Percentiles rank a stretch among this genome's conserved stretches.
Evolutionary conservation across 306 rosid species (phyloP).

Genomic region (Mimosa pudica): DNA sequence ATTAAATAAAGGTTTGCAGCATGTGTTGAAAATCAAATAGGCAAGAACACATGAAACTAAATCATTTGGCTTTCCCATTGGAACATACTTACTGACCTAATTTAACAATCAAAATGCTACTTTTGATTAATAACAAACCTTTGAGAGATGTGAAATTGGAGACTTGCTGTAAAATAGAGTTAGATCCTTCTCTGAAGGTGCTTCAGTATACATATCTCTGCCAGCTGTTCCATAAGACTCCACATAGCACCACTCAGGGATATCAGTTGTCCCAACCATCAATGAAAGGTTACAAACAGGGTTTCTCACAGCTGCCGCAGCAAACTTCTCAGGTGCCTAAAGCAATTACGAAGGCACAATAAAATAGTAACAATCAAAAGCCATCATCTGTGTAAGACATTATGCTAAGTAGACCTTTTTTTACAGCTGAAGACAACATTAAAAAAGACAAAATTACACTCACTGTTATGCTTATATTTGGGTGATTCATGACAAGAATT

Average conservation of each 20-base stretch:
- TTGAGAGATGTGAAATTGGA: conserved; percentile 78
- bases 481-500: neutral
- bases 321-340: conserved; percentile 93
- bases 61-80: neutral
- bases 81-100: neutral
- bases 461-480: neutral
- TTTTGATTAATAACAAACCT: conserved; percentile 50
- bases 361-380: conserved; percentile 14
- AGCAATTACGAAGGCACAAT: conserved; percentile 35
- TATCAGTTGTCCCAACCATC: conserved; percentile 89
- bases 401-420: neutral
- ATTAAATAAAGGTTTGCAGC: neutral
- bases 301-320: conserved; percentile 74
- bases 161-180: conserved; percentile 69
- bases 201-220: conserved; percentile 59
- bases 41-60: neutral
- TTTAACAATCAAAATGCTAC: conserved; percentile 26
- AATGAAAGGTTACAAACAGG: conserved; percentile 78
- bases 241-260: conserved; percentile 91
- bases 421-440: neutral
- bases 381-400: neutral
- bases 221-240: conserved; percentile 68
- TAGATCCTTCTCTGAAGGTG: conserved; percentile 75
- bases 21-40: neutral
- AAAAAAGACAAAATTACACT: neutral